A percentile compares a stretch with the other conserved stretches of the same genome.
Evolutionary conservation across 805 yeast species (phyloP).

Genomic region (Sugiyamaella americana): DNA sequence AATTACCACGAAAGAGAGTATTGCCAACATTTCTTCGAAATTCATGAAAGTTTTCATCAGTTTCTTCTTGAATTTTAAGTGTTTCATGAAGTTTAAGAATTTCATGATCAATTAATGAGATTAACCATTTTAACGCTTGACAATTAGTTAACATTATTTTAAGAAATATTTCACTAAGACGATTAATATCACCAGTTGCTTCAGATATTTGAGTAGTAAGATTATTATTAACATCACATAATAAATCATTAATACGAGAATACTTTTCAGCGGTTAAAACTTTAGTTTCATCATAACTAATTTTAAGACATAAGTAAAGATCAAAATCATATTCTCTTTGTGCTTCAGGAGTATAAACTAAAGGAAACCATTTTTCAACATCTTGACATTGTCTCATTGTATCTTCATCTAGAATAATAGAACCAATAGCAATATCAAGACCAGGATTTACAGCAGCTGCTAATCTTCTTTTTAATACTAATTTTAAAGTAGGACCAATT

Average conservation of each 20-base stretch:
- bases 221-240: constrained; percentile 29
- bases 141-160: constrained; percentile 71
- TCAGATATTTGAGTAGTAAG: constrained; percentile 40
- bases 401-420: constrained; percentile 35
- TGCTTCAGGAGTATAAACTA: constrained; percentile 12
- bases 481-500: constrained; percentile 38
- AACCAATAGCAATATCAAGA: constrained; percentile 45
- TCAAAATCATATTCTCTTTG: constrained; percentile 16
- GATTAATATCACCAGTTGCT: constrained; percentile 15
- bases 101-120: constrained; percentile 61
- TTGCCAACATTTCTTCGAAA: constrained; percentile 39
- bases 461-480: constrained; percentile 14
- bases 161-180: constrained; percentile 40
- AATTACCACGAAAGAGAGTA: constrained; percentile 76
- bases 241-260: constrained; percentile 54
- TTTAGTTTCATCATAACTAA: constrained; percentile 22
- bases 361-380: constrained; percentile 27
- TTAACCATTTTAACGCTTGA: constrained; percentile 67
- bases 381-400: constrained; percentile 17
- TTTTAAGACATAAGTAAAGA: constrained; percentile 25
- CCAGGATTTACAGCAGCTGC: constrained; percentile 23
- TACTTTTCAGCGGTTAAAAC: constrained; percentile 53
- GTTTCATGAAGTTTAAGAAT: constrained; percentile 30
- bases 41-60: neutral
- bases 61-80: constrained; percentile 1